phyloP scores from a whole-genome alignment of 1,139 yeast genomes.

The Taphrina pruni region DNA sequence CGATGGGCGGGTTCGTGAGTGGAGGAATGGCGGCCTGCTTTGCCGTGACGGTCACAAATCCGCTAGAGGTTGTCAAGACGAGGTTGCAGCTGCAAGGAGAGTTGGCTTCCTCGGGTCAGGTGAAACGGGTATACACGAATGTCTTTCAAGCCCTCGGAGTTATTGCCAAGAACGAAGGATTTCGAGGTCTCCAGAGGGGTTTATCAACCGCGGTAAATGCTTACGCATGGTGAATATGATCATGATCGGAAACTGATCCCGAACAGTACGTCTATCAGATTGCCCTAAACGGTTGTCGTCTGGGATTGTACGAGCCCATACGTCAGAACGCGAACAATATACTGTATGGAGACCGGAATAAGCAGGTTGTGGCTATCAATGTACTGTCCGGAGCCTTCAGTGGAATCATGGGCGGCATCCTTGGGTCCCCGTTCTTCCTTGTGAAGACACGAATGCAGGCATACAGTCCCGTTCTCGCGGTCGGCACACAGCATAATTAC shows the following conservation, averaged over 20 bases:
- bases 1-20: conserved; percentile 83
- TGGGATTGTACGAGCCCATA: conserved; percentile 91
- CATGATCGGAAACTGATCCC: neutral
- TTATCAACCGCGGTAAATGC: conserved; percentile 63
- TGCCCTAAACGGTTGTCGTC: conserved; percentile 88
- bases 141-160: conserved; percentile 81
- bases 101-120: conserved; percentile 62
- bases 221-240: neutral
- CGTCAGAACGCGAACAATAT: conserved; percentile 64
- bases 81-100: conserved; percentile 92
- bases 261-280: conserved; percentile 75
- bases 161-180: conserved; percentile 81
- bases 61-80: conserved; percentile 90
- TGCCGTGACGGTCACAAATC: conserved; percentile 95
- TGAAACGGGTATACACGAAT: conserved; percentile 70
- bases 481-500: conserved; percentile 94
- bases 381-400: conserved; percentile 82
- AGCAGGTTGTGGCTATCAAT: conserved; percentile 61
- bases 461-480: conserved; percentile 67
- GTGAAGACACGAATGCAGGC: conserved; percentile 97
- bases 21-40: conserved; percentile 98
- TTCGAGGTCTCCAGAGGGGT: conserved; percentile 88
- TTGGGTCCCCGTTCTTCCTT: conserved; percentile 89
- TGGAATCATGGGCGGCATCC: conserved; percentile 86
- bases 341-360: conserved; percentile 61